A percentile compares a stretch with the other conserved stretches of the same genome.
phyloP scores from a whole-genome alignment of 257 asterid species.

The Cordia subcordata region DNA sequence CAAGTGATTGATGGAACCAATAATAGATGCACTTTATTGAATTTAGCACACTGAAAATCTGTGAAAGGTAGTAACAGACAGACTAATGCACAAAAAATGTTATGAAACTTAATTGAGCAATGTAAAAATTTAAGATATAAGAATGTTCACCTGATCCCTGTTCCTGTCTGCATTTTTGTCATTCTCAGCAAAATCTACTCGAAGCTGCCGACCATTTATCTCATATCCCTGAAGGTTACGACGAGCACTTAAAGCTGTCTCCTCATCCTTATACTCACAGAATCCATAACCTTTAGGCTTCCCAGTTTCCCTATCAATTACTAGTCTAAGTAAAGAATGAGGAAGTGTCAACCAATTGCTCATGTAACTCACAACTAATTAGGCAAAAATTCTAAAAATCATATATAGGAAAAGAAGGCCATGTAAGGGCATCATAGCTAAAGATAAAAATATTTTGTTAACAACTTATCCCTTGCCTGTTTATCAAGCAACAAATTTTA shows the following conservation, averaged over 20 bases:
- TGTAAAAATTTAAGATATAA: background rate
- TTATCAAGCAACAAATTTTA: too few relatives aligned
- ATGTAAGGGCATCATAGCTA: too few relatives aligned
- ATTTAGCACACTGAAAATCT: background rate
- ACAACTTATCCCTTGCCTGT: too few relatives aligned
- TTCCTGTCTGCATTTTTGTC: conserved; percentile 75
- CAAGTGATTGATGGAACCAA: background rate
- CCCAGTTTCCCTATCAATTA: conserved; percentile 93
- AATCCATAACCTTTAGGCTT: conserved; percentile 96
- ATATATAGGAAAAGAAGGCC: too few relatives aligned
- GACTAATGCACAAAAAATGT: background rate
- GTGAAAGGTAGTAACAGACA: background rate
- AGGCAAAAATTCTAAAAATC: too few relatives aligned
- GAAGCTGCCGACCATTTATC: conserved; percentile 88
- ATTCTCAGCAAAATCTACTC: conserved; percentile 95
- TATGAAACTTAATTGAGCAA: background rate
- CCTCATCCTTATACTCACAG: conserved; percentile 96
- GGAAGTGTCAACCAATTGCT: background rate
- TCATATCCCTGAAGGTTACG: conserved; percentile 90
- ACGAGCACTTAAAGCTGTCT: conserved; percentile 93
- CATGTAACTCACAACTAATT: too few relatives aligned
- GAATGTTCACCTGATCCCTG: conserved; percentile 66
- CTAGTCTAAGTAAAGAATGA: conserved; percentile 51
- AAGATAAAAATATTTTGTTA: too few relatives aligned
- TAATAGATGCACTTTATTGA: too few relatives aligned